Evolutionary conservation across 202 grass and related monocot genomes (phyloP).

Genomic region (Schoenoplectus tabernaemontani): DNA sequence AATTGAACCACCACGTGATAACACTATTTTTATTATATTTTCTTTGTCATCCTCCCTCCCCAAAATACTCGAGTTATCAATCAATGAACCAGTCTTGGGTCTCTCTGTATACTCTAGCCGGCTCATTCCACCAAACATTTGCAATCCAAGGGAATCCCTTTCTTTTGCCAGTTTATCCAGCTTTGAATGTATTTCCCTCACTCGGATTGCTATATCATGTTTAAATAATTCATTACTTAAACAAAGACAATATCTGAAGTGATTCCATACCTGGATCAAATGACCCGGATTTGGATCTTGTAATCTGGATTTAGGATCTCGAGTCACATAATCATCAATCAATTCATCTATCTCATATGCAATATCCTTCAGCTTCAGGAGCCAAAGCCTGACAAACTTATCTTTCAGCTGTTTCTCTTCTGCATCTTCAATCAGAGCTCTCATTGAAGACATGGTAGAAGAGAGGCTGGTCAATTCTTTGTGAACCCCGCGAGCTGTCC

Average conservation of each 20-base stretch:
- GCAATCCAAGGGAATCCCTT: slow-evolving; percentile 38
- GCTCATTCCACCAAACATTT: slow-evolving; percentile 17
- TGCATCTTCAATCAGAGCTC: slow-evolving; percentile 67
- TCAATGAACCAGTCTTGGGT: slow-evolving; percentile 50
- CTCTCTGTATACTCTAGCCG: slow-evolving; percentile 36
- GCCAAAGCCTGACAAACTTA: slow-evolving; percentile 44
- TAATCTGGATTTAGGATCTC: slow-evolving; percentile 35
- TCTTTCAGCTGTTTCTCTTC: slow-evolving; percentile 58
- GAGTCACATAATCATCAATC: slow-evolving; percentile 42
- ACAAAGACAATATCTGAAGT: slow-evolving; percentile 29
- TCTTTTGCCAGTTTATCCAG: slow-evolving; percentile 53
- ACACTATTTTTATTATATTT: slow-evolving; percentile 38
- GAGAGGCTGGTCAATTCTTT: slow-evolving; percentile 46
- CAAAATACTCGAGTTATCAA: slow-evolving; percentile 46
- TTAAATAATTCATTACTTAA: slow-evolving; percentile 37
- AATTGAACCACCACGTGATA: slow-evolving; percentile 9
- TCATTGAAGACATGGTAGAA: slow-evolving; percentile 37
- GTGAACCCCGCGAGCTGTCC: slow-evolving; percentile 19
- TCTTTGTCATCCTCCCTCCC: slow-evolving; percentile 73
- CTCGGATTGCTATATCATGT: slow-evolving; percentile 35
- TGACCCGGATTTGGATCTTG: slow-evolving; percentile 13
- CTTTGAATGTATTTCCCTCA: slow-evolving; percentile 34
- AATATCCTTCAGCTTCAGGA: slow-evolving; percentile 53
- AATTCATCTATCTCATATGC: slow-evolving; percentile 67
- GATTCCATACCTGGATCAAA: slow-evolving; percentile 37